A percentile compares a stretch with the other conserved stretches of the same genome.
These are phyloP conservation scores for Forsythia suspensa DNA, from an alignment of 257 asterid species.

Conservation along the genomic window DNA sequence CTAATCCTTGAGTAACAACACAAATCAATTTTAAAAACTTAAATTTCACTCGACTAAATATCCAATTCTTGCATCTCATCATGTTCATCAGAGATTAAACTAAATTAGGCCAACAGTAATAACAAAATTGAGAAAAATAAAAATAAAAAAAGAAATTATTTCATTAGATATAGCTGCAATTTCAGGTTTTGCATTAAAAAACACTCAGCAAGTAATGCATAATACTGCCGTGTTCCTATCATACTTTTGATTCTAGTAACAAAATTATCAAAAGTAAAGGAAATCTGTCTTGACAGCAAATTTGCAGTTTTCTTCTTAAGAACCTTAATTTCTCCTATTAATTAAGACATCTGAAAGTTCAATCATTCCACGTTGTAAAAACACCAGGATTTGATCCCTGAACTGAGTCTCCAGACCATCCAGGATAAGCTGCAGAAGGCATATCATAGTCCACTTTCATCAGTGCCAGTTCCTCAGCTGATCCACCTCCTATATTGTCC, in stretches of 20 bases:
- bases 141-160: not conserved
- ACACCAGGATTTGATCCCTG: constrained; percentile 58
- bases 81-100: too few relatives aligned
- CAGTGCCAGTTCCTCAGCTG: constrained; percentile 49
- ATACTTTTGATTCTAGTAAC: not conserved
- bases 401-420: constrained; percentile 68
- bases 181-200: constrained; percentile 4
- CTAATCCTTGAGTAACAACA: too few relatives aligned
- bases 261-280: not conserved
- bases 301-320: not conserved
- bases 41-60: too few relatives aligned
- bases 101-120: not conserved
- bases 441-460: constrained; percentile 83
- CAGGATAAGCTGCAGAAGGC: constrained; percentile 42
- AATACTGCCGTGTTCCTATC: not conserved
- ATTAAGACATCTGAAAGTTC: constrained; percentile 2
- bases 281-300: not conserved
- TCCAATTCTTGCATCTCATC: too few relatives aligned
- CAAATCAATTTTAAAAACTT: too few relatives aligned
- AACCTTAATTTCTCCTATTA: not conserved
- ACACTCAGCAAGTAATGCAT: constrained; percentile 2
- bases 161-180: not conserved
- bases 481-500: constrained; percentile 31
- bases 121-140: too few relatives aligned
- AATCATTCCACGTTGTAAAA: constrained; percentile 76